phyloP scores from a whole-genome alignment of 2,329 filamentous ascomycete genomes.

The Ophiocordyceps polyrhachis-furcata region DNA sequence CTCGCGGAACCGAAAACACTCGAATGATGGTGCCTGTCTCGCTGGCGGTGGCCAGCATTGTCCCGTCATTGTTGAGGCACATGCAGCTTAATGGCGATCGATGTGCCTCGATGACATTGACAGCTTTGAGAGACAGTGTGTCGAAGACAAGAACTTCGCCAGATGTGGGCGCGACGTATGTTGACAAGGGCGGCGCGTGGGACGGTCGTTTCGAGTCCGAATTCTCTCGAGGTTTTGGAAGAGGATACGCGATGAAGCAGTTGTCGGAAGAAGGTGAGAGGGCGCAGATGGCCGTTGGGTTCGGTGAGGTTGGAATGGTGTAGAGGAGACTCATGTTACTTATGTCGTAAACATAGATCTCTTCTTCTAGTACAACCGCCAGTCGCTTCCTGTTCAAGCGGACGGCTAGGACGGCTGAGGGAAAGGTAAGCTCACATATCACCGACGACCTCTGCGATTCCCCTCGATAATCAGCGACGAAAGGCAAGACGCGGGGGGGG shows the following conservation, averaged over 20 bases:
- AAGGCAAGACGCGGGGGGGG: not conserved
- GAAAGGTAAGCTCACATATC: slow-evolving; percentile 97
- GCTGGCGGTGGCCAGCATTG: slow-evolving; percentile 78
- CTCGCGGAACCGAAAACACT: slow-evolving; percentile 80
- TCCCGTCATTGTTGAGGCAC: slow-evolving; percentile 82
- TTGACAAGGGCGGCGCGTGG: slow-evolving; percentile 67
- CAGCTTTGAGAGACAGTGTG: slow-evolving; percentile 69
- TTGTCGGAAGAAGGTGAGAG: slow-evolving; percentile 88
- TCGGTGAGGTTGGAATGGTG: slow-evolving; percentile 86
- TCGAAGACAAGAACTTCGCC: slow-evolving; percentile 92
- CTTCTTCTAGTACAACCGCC: slow-evolving; percentile 82
- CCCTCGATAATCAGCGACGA: not conserved
- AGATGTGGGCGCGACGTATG: slow-evolving; percentile 65
- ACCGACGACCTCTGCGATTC: slow-evolving; percentile 43
- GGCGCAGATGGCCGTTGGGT: slow-evolving; percentile 78
- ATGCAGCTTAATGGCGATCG: slow-evolving; percentile 80
- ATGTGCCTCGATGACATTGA: slow-evolving; percentile 92
- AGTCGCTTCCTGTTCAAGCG: slow-evolving; percentile 87
- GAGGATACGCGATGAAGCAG: slow-evolving; percentile 86
- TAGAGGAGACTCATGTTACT: slow-evolving; percentile 93
- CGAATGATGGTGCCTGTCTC: slow-evolving; percentile 96
- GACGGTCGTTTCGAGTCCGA: slow-evolving; percentile 42
- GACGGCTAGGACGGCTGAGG: slow-evolving; percentile 86
- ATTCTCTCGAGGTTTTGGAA: slow-evolving; percentile 55
- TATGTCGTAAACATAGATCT: slow-evolving; percentile 97